These are phyloP conservation scores for Russula dissimulans DNA, from an alignment of 768 basidiomycete species.

Conservation along the genomic window DNA sequence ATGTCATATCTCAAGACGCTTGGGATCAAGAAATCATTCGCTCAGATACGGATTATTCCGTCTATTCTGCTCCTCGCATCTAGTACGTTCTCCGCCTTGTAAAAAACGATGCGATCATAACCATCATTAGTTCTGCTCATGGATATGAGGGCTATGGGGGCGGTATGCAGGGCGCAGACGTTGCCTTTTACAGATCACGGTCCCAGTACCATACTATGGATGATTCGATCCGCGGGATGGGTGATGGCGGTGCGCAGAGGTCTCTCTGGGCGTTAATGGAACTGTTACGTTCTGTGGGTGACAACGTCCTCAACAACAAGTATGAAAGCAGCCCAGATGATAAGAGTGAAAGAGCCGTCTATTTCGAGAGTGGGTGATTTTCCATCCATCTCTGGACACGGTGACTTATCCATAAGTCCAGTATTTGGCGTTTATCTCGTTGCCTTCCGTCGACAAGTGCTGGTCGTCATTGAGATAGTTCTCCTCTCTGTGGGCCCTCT, in stretches of 20 bases:
- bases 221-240: constrained; percentile 54
- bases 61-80: constrained; percentile 37
- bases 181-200: constrained; percentile 70
- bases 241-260: constrained; percentile 38
- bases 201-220: constrained; percentile 70
- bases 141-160: constrained; percentile 13
- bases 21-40: constrained; percentile 58
- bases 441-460: constrained; percentile 40
- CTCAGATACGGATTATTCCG: constrained; percentile 64
- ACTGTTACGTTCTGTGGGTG: constrained; percentile 43
- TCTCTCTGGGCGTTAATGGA: constrained; percentile 80
- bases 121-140: background rate
- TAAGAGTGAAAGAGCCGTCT: constrained; percentile 36
- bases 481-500: constrained; percentile 58
- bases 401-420: constrained; percentile 23
- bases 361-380: constrained; percentile 57
- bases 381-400: background rate
- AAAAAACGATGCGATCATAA: background rate
- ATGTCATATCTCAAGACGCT: constrained; percentile 57
- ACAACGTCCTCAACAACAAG: constrained; percentile 39
- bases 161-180: constrained; percentile 61
- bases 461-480: constrained; percentile 50
- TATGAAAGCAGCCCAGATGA: constrained; percentile 20
- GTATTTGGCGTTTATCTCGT: constrained; percentile 52
- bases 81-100: background rate